These are phyloP conservation scores for Chenopodium berlandieri DNA, from an alignment of 148 eudicot genomes.

Conservation along the genomic window DNA sequence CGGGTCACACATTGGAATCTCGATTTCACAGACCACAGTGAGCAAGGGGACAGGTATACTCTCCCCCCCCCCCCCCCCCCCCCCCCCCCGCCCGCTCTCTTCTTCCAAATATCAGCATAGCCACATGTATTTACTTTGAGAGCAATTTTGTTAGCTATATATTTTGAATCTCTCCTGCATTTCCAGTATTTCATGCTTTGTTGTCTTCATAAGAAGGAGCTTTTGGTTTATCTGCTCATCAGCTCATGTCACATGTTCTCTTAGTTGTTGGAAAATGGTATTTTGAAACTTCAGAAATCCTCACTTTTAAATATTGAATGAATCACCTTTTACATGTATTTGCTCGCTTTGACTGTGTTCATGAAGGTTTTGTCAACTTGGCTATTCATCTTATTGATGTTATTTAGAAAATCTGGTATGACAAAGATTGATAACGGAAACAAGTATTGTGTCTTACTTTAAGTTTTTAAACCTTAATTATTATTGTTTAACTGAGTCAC, in stretches of 20 bases:
- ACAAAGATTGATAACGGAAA: not conserved
- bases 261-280: not conserved
- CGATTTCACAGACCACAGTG: constrained; percentile 65
- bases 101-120: not conserved
- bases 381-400: not conserved
- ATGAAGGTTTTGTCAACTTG: constrained; percentile 8
- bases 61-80: not conserved
- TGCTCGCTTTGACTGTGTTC: not conserved
- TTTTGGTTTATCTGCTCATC: not conserved
- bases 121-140: not conserved
- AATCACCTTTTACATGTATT: not conserved
- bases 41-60: constrained; percentile 67
- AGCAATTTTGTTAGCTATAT: not conserved
- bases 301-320: not conserved
- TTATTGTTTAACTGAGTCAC: not conserved
- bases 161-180: not conserved
- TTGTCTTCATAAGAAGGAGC: not conserved
- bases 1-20: constrained; percentile 71
- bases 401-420: not conserved
- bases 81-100: not conserved
- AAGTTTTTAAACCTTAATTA: not conserved
- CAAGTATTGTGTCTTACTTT: no score
- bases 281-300: not conserved
- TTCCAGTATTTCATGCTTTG: not conserved
- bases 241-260: not conserved